Conservation (phyloP, 805 yeast species). For the Yamadazyma philogaea region DNA sequence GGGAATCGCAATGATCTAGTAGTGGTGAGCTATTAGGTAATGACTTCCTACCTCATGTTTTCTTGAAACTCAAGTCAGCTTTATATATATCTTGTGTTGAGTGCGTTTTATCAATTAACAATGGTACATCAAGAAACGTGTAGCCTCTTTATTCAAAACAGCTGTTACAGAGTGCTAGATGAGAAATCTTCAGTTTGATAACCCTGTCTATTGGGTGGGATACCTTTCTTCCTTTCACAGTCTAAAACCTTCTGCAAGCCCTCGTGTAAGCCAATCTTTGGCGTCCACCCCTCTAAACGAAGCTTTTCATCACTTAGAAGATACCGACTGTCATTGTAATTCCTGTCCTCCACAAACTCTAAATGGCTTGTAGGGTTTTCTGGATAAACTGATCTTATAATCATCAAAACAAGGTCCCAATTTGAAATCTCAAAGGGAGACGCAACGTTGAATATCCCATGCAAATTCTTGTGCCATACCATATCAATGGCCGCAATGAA, state of each 20-base stretch:
- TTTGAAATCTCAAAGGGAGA: constrained; percentile 26
- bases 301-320: constrained; percentile 23
- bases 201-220: too few relatives aligned
- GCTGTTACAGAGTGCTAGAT: too few relatives aligned
- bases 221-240: not conserved
- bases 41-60: too few relatives aligned
- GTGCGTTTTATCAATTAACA: too few relatives aligned
- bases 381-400: constrained; percentile 15
- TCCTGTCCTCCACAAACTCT: constrained; percentile 26
- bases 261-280: constrained; percentile 16
- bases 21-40: too few relatives aligned
- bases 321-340: constrained; percentile 32
- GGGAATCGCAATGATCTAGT: too few relatives aligned
- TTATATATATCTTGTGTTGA: too few relatives aligned
- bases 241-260: constrained; percentile 17
- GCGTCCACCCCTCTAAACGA: constrained; percentile 30
- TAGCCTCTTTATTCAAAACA: too few relatives aligned
- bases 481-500: constrained; percentile 36
- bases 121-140: too few relatives aligned
- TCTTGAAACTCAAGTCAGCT: too few relatives aligned
- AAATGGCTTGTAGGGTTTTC: constrained; percentile 15
- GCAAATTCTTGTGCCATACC: constrained; percentile 17
- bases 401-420: constrained; percentile 19
- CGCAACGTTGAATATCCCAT: constrained; percentile 25
- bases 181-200: too few relatives aligned